These are phyloP conservation scores for Schoenoplectus tabernaemontani DNA, from an alignment of 202 grass and related monocot species.

Conservation along the genomic window DNA sequence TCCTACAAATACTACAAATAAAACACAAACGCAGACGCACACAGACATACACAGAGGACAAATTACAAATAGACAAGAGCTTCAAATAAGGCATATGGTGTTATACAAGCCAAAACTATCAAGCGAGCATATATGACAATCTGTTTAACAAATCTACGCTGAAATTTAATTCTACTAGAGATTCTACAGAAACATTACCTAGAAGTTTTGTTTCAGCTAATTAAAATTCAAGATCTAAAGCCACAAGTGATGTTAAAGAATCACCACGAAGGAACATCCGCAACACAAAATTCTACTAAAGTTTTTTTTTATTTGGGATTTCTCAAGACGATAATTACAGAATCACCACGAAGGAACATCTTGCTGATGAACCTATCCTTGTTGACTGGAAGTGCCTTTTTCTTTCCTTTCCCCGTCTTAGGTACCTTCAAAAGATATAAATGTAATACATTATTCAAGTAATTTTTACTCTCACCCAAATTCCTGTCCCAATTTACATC, in stretches of 20 bases:
- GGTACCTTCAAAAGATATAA: constrained; percentile 47
- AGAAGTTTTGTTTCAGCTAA: background rate
- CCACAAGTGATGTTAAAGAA: background rate
- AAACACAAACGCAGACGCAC: background rate
- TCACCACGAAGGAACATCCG: no score
- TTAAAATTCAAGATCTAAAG: background rate
- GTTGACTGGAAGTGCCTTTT: constrained; percentile 90
- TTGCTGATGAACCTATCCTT: constrained; percentile 99
- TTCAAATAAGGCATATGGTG: background rate
- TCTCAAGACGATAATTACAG: constrained; percentile 90
- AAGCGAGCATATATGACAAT: background rate
- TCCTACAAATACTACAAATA: background rate
- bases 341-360: constrained; percentile 96
- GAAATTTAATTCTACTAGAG: constrained; percentile 7
- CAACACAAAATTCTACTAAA: background rate
- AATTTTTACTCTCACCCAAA: no score
- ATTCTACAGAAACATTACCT: constrained; percentile 6
- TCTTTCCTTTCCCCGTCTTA: constrained; percentile 95
- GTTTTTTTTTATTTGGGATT: constrained; percentile 58
- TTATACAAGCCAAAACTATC: background rate
- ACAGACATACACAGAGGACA: background rate
- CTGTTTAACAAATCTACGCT: background rate
- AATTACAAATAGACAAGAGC: background rate
- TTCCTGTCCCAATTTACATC: background rate
- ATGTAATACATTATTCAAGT: no score